Conservation (phyloP, 2,329 filamentous ascomycete genomes). For the Fusarium sp. region DNA sequence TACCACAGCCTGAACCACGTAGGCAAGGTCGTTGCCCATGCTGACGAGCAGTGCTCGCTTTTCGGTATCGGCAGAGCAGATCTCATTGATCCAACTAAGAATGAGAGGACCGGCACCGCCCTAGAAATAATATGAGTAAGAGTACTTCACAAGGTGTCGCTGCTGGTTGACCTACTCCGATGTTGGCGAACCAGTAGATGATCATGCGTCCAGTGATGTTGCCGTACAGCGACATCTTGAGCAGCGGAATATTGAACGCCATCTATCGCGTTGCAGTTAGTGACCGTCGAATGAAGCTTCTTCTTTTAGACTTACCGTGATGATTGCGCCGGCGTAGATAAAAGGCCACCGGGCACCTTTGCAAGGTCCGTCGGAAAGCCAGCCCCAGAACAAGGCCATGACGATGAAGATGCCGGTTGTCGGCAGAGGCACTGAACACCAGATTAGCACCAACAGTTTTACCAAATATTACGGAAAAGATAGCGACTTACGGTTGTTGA, state of each 20-base stretch:
- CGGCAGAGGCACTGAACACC: conserved; percentile 29
- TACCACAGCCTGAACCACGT: conserved; percentile 40
- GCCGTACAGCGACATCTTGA: conserved; percentile 35
- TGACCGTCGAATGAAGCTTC: too few species aligned
- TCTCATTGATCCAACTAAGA: conserved; percentile 45
- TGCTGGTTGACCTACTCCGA: conserved; percentile 31
- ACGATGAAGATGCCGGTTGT: conserved; percentile 38
- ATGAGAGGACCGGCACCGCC: conserved; percentile 41
- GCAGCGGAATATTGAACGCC: conserved; percentile 22
- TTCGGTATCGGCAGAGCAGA: conserved; percentile 40
- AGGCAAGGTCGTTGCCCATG: conserved; percentile 27
- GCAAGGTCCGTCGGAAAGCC: conserved; percentile 38
- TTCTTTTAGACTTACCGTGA: not conserved
- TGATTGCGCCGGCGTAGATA: conserved; percentile 34
- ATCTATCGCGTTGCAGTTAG: conserved; percentile 13
- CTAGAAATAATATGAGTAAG: not conserved
- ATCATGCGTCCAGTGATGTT: conserved; percentile 25
- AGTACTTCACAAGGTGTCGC: too few species aligned
- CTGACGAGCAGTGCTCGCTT: conserved; percentile 38
- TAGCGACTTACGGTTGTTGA: conserved; percentile 36
- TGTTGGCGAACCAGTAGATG: conserved; percentile 42
- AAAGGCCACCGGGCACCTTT: conserved; percentile 37
- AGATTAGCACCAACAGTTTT: too few species aligned
- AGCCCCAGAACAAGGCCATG: conserved; percentile 34
- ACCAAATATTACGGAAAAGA: too few species aligned